Evolutionary conservation across 148 eudicot genomes (phyloP).

Genomic region (Amaranthus hypochondriacus): DNA sequence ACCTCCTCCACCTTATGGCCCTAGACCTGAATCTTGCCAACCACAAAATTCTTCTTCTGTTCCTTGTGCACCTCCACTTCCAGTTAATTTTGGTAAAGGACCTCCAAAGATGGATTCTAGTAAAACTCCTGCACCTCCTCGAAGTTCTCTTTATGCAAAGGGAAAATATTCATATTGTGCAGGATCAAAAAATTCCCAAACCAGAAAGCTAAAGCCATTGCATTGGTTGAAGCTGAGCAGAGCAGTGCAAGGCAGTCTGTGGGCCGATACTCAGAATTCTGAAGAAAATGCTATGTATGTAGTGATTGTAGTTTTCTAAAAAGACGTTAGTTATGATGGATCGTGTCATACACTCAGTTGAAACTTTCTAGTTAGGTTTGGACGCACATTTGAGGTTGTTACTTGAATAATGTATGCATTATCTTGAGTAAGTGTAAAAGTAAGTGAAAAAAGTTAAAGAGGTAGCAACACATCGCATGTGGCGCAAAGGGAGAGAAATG

Average conservation of each 20-base stretch:
- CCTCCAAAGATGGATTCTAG: conserved; percentile 27
- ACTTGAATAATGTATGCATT: no score
- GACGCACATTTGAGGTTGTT: no score
- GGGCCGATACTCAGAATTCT: conserved; percentile 83
- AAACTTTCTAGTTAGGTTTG: no score
- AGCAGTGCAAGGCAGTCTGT: conserved; percentile 92
- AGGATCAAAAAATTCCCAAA: conserved; percentile 40
- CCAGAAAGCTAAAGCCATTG: conserved; percentile 79
- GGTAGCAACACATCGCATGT: no score
- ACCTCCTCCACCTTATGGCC: conserved; percentile 43
- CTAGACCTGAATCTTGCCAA: conserved; percentile 16
- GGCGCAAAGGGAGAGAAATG: no score
- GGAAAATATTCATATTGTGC: conserved; percentile 39
- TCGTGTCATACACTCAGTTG: no score
- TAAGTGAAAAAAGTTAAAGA: no score
- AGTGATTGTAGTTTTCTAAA: background rate
- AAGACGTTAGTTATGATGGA: no score
- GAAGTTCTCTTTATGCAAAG: conserved; percentile 33
- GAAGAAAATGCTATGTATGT: conserved; percentile 68
- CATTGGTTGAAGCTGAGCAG: conserved; percentile 87
- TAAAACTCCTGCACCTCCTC: conserved; percentile 57
- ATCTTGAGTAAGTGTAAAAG: no score
- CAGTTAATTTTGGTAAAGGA: conserved; percentile 28
- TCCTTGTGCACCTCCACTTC: conserved; percentile 58
- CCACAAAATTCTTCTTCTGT: conserved; percentile 23